Evolutionary conservation across 164 flowering plant species (phyloP).

Genomic region (Sedum album): DNA sequence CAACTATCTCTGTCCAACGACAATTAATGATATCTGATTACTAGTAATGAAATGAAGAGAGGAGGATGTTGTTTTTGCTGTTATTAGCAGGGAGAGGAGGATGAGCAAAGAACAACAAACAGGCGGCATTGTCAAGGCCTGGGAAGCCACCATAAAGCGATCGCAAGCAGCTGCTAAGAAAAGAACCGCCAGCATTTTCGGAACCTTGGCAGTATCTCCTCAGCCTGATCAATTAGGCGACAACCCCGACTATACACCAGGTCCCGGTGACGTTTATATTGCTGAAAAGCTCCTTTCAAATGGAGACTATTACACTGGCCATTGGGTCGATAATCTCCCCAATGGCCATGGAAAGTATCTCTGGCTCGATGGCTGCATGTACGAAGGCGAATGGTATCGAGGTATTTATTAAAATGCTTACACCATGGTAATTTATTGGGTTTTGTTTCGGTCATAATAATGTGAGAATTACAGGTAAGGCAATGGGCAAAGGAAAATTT

Average conservation of each 20-base stretch:
- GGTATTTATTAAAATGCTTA: conserved; percentile 29
- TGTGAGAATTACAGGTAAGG: conserved; percentile 4
- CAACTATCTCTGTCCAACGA: background rate
- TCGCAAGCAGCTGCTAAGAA: background rate
- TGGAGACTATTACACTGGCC: conserved; percentile 82
- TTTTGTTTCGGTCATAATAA: background rate
- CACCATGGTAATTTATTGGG: background rate
- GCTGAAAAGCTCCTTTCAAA: conserved; percentile 60
- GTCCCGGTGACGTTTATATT: conserved; percentile 27
- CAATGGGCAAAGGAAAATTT: conserved; percentile 67
- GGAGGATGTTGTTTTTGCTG: conserved; percentile 1
- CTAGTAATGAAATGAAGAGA: background rate
- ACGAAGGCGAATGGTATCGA: conserved; percentile 72
- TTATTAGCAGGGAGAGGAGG: conserved; percentile 1
- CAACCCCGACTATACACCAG: background rate
- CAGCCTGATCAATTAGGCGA: background rate
- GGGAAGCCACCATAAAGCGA: background rate
- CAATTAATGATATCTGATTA: background rate
- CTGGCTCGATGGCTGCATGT: conserved; percentile 95
- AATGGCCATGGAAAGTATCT: conserved; percentile 78
- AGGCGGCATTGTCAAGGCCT: conserved; percentile 5
- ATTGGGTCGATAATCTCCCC: conserved; percentile 65
- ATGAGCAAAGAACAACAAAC: conserved; percentile 2
- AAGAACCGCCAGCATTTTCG: background rate
- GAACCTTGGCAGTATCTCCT: background rate